Conservation (phyloP, 2,329 filamentous ascomycete species). For the Simplicillium sp. region DNA sequence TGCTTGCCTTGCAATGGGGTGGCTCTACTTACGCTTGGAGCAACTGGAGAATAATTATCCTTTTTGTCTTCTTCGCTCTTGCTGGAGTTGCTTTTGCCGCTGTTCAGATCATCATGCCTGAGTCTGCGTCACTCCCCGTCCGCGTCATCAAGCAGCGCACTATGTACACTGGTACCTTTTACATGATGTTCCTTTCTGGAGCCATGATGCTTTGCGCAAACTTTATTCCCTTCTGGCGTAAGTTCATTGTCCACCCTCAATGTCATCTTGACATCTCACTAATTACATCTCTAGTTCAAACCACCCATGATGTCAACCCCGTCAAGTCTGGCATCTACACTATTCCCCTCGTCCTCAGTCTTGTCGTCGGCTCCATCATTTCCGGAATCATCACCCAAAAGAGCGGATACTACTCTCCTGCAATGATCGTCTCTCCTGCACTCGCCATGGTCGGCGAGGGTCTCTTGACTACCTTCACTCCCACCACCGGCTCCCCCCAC, state of each 20-base stretch:
- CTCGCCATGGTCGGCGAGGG: constrained; percentile 44
- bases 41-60: constrained; percentile 39
- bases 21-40: constrained; percentile 43
- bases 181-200: constrained; percentile 36
- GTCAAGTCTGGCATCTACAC: constrained; percentile 48
- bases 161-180: constrained; percentile 37
- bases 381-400: constrained; percentile 39
- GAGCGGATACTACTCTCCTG: constrained; percentile 50
- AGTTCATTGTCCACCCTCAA: constrained; percentile 14
- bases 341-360: constrained; percentile 44
- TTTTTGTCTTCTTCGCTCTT: constrained; percentile 41
- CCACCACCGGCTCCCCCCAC: constrained; percentile 32
- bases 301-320: constrained; percentile 40
- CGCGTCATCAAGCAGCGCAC: constrained; percentile 45
- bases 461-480: constrained; percentile 45
- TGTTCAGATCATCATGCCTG: constrained; percentile 42
- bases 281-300: constrained; percentile 35
- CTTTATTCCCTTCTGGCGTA: constrained; percentile 46
- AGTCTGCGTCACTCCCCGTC: constrained; percentile 47
- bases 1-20: constrained; percentile 57
- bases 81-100: constrained; percentile 35
- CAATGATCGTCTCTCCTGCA: constrained; percentile 41
- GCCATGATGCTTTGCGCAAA: constrained; percentile 46
- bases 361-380: constrained; percentile 41
- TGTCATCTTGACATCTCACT: background rate